Base-by-base conservation (phyloP, 176 grass and related monocot species). In the Saccharum officinarum region DNA sequence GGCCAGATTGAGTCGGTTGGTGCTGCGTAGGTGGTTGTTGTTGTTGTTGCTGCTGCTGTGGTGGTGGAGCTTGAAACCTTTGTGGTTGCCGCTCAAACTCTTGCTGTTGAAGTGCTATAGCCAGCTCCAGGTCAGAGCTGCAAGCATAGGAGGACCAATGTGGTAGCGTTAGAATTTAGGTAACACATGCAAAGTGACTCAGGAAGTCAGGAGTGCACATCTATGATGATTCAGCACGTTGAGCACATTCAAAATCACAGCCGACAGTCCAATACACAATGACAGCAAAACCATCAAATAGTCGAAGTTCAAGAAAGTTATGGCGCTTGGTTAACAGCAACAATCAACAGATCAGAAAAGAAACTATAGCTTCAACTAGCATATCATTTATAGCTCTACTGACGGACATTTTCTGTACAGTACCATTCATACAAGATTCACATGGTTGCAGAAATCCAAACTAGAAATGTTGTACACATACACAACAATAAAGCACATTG, bases 51-150 rank as follows among this genome's bases (percentile, higher is more conserved):
- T 82, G 87, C 45, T 87, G 85, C 6, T 45, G 83, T 7, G 45
- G 80, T 18, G 84, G 31, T 69, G 84, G 47, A 62, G 89, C 28
- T 23, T 80, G 83, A 3, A 83, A 61, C 18, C 69, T 86, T 67
- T 85, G 87, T 68, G 85, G 79, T 66, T 93, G 91, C 47, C 92
- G 88, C 64, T 91, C 80, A 91, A 96, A 94, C 82, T 99, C 97
- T 75, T 99, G 90, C 67, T 99, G 93, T 82, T 99, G 97, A 86
- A 99, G 93, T 79, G 81, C 88, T 79, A 99, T 99, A 69, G 97
- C 97, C 52, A 89, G 78, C 73, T 92, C 91, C 64, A 99, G 83
- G 86, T 99, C 97, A 82, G 97, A 92, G 88, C 97, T 99, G 92
- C 81, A 69, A 90, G 12, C 60, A 70, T 78, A 77, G 41, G 59